A percentile compares a stretch with the other conserved stretches of the same genome.
These are phyloP conservation scores for Lathyrus tuberosus DNA, from an alignment of 306 rosid species.

Conservation along the genomic window DNA sequence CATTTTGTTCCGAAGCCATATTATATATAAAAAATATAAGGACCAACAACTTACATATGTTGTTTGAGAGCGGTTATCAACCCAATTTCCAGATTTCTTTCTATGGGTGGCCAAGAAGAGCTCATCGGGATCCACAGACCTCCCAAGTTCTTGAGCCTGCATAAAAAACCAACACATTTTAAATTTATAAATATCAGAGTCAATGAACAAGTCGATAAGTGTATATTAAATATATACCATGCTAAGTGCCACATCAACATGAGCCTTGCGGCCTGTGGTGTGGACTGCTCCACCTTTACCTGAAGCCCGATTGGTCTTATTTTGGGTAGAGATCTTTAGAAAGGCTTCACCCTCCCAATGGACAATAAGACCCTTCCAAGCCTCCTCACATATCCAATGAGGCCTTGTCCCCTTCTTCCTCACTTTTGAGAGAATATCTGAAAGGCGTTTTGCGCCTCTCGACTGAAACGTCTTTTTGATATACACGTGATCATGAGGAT, in stretches of 20 bases:
- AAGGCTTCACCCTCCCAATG: conserved; percentile 22
- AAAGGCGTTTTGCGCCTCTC: conserved; percentile 14
- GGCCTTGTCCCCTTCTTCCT: conserved; percentile 13
- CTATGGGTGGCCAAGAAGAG: conserved; percentile 23
- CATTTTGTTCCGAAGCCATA: neutral
- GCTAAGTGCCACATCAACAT: conserved; percentile 14
- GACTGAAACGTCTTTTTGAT: conserved; percentile 10
- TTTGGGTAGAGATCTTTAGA: conserved; percentile 2
- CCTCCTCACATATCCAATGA: conserved; percentile 28
- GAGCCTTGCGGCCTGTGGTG: conserved; percentile 28
- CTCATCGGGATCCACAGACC: conserved; percentile 15
- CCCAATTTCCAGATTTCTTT: conserved; percentile 23
- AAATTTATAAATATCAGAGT: neutral
- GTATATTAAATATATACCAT: neutral
- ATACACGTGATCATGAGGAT: neutral
- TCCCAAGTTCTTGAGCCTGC: conserved; percentile 9
- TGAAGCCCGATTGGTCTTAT: conserved; percentile 18
- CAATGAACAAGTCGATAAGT: neutral
- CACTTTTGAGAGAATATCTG: conserved; percentile 14
- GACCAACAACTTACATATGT: conserved; percentile 17
- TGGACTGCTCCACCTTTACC: conserved; percentile 31
- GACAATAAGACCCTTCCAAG: conserved; percentile 5
- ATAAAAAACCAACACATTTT: neutral
- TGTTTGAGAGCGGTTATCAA: conserved; percentile 11
- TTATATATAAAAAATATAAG: neutral